A percentile compares a stretch with the other conserved stretches of the same genome.
These are phyloP conservation scores for Chlorella sorokiniana DNA, from an alignment of 139 green algal genomes.

Conservation along the genomic window DNA sequence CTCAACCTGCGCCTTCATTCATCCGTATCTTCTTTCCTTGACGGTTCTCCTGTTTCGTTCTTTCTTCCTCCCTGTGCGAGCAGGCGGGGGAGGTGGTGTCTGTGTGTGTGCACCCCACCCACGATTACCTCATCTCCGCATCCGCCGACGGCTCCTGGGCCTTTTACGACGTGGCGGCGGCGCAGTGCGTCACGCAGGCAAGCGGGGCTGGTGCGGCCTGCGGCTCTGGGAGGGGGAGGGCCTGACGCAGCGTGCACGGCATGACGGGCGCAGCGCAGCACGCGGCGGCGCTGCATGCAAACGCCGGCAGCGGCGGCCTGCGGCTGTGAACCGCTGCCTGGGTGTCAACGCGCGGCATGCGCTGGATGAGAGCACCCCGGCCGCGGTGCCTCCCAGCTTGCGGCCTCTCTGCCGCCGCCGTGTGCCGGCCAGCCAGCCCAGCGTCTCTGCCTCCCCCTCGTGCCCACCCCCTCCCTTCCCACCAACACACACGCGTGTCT, in stretches of 20 bases:
- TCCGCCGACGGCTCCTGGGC: constrained; percentile 81
- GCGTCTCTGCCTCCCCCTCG: background rate
- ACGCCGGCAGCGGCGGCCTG: too few species aligned
- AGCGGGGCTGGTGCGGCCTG: background rate
- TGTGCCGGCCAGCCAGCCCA: background rate
- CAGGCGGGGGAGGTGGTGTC: constrained; percentile 50
- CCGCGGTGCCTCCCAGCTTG: too few species aligned
- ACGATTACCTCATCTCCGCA: constrained; percentile 85
- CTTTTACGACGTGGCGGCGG: constrained; percentile 81
- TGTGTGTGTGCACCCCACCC: constrained; percentile 76
- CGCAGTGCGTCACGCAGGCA: constrained; percentile 72
- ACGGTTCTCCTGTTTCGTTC: background rate
- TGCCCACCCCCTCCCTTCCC: background rate
- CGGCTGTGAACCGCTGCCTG: too few species aligned
- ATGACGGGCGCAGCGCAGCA: too few species aligned
- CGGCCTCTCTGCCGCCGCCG: too few species aligned
- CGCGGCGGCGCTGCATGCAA: too few species aligned
- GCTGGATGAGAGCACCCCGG: too few species aligned
- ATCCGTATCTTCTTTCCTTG: background rate
- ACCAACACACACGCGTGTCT: too few species aligned
- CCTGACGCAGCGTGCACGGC: background rate
- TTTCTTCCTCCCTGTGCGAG: background rate
- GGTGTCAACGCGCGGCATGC: too few species aligned
- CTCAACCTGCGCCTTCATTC: too few species aligned
- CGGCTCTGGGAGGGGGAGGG: background rate